Percentiles rank a stretch among this genome's conserved stretches.
Conservation (phyloP, 2,329 filamentous ascomycete genomes). For the Penicillium sp. region DNA sequence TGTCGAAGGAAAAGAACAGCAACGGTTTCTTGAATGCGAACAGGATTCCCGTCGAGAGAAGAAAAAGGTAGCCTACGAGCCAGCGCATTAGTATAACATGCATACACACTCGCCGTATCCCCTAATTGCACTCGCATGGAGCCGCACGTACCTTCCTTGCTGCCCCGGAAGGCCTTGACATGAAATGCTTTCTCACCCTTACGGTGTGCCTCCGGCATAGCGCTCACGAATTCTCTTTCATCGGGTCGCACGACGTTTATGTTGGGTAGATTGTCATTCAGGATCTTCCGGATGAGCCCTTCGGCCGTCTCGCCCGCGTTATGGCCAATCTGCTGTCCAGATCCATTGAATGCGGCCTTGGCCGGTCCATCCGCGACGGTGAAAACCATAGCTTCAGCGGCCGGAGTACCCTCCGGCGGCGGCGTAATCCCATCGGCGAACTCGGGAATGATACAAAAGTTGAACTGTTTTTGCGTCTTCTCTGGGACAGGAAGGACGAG, state of each 20-base stretch:
- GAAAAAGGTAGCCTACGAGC: constrained; percentile 60
- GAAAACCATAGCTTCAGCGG: constrained; percentile 58
- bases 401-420: constrained; percentile 41
- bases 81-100: constrained; percentile 4
- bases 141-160: constrained; percentile 61
- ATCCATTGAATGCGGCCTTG: constrained; percentile 44
- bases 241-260: constrained; percentile 53
- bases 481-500: constrained; percentile 63
- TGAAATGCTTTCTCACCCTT: constrained; percentile 63
- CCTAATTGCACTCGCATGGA: no score
- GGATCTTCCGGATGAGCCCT: constrained; percentile 40
- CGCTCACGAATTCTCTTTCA: constrained; percentile 58
- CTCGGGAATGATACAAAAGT: constrained; percentile 59
- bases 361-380: constrained; percentile 55
- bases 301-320: constrained; percentile 49
- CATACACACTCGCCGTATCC: no score
- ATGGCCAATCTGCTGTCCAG: constrained; percentile 45
- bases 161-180: constrained; percentile 62
- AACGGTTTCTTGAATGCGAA: constrained; percentile 66
- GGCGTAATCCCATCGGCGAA: constrained; percentile 50
- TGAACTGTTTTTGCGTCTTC: constrained; percentile 61
- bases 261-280: constrained; percentile 51
- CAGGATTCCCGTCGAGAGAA: constrained; percentile 59
- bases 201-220: constrained; percentile 58
- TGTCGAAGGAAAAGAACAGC: constrained; percentile 59